Evolutionary conservation across 768 basidiomycete species (phyloP).

Genomic region (Macrolepiota dolichaula): DNA sequence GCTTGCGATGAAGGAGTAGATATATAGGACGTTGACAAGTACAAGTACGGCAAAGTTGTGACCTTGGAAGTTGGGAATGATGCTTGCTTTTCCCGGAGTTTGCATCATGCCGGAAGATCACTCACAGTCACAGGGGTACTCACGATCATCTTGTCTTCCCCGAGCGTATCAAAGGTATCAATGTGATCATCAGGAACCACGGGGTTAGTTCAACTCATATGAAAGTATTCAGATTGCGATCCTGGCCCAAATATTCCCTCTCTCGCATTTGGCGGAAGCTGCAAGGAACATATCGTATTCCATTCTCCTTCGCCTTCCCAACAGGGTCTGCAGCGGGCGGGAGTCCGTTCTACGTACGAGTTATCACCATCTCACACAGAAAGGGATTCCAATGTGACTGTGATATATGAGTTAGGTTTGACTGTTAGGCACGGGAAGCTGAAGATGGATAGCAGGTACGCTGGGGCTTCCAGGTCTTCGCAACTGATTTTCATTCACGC

Average conservation of each 20-base stretch:
- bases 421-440: constrained; percentile 34
- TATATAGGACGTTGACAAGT: not conserved
- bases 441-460: constrained; percentile 35
- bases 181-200: no score
- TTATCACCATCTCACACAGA: constrained; percentile 36
- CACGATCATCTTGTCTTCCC: no score
- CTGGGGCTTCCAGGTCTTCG: constrained; percentile 7
- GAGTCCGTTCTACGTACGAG: constrained; percentile 12
- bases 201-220: no score
- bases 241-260: no score
- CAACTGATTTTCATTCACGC: not conserved
- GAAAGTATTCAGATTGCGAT: no score
- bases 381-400: constrained; percentile 24
- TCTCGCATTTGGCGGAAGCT: no score
- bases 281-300: constrained; percentile 33
- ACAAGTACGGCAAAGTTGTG: not conserved
- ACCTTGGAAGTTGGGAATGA: not conserved
- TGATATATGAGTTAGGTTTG: constrained; percentile 35
- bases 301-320: constrained; percentile 38
- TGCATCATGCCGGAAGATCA: no score
- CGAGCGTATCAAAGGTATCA: no score
- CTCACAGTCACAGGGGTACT: no score
- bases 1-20: not conserved
- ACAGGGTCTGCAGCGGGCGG: constrained; percentile 21
- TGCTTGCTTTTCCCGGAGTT: no score